phyloP scores from a whole-genome alignment of 148 eudicot species.

The Talinum fruticosum region DNA sequence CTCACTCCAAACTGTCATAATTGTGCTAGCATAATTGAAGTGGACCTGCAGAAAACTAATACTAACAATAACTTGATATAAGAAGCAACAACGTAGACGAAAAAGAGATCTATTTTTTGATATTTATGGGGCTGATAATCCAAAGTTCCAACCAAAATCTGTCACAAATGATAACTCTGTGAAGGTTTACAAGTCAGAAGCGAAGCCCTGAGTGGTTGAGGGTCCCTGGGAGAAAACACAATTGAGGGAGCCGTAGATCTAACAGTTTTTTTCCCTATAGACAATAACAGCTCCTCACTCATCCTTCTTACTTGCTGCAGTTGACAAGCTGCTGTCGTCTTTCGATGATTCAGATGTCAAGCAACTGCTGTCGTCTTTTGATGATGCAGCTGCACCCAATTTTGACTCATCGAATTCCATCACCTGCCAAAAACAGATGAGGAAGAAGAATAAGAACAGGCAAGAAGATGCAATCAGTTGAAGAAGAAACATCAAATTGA shows the following conservation, averaged over 20 bases:
- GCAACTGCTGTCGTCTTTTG: slow-evolving; percentile 34
- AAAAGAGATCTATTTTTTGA: neutral
- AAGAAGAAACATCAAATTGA: neutral
- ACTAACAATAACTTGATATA: too few relatives aligned
- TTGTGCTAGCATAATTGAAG: neutral
- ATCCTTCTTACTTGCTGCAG: slow-evolving; percentile 54
- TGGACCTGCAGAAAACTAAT: neutral
- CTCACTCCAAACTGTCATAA: too few relatives aligned
- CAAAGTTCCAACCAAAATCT: slow-evolving; percentile 30
- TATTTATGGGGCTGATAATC: slow-evolving; percentile 23
- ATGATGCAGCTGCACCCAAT: slow-evolving; percentile 24
- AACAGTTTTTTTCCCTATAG: neutral
- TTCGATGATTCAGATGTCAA: neutral
- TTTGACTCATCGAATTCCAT: slow-evolving; percentile 88
- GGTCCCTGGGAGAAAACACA: slow-evolving; percentile 8
- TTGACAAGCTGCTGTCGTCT: too few relatives aligned
- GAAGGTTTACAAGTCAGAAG: slow-evolving; percentile 21
- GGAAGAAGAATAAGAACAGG: neutral
- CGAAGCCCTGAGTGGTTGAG: slow-evolving; percentile 14
- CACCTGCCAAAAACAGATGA: slow-evolving; percentile 46
- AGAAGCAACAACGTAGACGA: neutral
- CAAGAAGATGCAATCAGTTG: neutral
- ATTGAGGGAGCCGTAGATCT: slow-evolving; percentile 19
- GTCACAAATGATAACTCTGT: slow-evolving; percentile 24
- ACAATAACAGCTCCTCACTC: slow-evolving; percentile 32